A percentile compares a stretch with the other conserved stretches of the same genome.
These are phyloP conservation scores for Phytophthora crassamura DNA, from an alignment of 352 stramenopile species.

Conservation along the genomic window DNA sequence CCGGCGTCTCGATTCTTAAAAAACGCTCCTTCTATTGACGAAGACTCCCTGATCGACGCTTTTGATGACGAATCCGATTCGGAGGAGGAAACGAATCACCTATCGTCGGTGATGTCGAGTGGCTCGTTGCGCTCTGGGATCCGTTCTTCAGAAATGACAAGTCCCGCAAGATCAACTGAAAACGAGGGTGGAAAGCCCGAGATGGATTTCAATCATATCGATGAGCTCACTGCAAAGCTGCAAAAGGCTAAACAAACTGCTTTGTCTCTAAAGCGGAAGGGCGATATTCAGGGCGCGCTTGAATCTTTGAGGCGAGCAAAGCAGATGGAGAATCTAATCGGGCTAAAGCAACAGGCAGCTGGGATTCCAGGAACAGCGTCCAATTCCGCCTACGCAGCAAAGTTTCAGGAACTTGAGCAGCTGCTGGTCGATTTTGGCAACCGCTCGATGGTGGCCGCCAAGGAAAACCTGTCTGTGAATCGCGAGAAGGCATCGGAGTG, in stretches of 20 bases:
- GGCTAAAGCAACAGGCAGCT: conserved; percentile 47
- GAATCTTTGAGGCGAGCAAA: conserved; percentile 74
- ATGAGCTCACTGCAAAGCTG: conserved; percentile 54
- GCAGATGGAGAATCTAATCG: conserved; percentile 68
- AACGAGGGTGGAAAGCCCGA: neutral
- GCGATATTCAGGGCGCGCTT: conserved; percentile 63
- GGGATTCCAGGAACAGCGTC: neutral
- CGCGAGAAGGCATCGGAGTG: conserved; percentile 60
- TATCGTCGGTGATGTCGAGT: conserved; percentile 24
- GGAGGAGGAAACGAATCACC: conserved; percentile 30
- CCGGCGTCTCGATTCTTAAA: conserved; percentile 28
- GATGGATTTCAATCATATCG: conserved; percentile 15
- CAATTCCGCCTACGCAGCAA: conserved; percentile 11
- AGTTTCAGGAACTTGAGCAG: conserved; percentile 70
- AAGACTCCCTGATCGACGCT: conserved; percentile 71
- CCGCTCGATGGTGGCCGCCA: conserved; percentile 50
- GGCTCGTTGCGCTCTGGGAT: conserved; percentile 17
- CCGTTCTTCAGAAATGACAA: conserved; percentile 12
- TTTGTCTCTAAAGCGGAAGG: conserved; percentile 62
- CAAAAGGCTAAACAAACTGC: conserved; percentile 49
- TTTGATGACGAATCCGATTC: conserved; percentile 67
- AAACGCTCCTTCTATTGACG: conserved; percentile 51
- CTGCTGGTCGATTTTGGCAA: conserved; percentile 76
- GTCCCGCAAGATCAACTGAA: neutral
- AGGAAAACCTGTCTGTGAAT: conserved; percentile 56